Conservation (phyloP, 2,329 filamentous ascomycete genomes). For the Chaetomium globosum region DNA sequence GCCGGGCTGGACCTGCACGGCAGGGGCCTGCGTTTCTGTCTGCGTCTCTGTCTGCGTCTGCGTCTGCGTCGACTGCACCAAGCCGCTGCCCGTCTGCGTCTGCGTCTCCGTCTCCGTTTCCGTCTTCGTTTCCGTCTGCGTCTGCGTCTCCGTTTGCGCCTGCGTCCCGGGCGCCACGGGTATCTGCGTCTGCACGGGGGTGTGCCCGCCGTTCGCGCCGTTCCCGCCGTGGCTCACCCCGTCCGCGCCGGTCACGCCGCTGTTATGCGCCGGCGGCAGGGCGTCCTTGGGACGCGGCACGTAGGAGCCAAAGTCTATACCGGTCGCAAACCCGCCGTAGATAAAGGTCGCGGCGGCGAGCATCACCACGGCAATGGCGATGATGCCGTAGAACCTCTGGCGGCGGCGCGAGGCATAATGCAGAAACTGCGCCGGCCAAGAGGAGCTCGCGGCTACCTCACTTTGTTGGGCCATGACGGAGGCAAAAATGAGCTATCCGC, state of each 20-base stretch:
- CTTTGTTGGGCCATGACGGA: conserved; percentile 10
- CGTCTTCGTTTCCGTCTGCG: background rate
- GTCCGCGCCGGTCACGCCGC: background rate
- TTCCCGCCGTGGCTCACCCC: background rate
- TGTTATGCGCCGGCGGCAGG: background rate
- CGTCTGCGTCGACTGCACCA: background rate
- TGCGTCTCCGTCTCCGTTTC: background rate
- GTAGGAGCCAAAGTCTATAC: conserved; percentile 13
- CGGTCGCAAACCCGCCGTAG: conserved; percentile 21
- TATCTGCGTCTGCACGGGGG: background rate
- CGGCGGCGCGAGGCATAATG: conserved; percentile 17
- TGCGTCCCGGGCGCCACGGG: background rate
- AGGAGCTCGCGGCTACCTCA: conserved; percentile 9
- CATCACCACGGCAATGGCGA: conserved; percentile 12
- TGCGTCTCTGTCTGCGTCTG: conserved; percentile 4
- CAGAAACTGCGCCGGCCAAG: conserved; percentile 17
- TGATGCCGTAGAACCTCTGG: conserved; percentile 15
- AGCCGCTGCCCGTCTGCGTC: background rate
- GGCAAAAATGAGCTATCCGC: background rate
- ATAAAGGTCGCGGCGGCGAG: conserved; percentile 15
- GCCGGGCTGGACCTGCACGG: conserved; percentile 2
- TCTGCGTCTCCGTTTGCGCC: background rate
- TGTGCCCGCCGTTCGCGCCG: too few species aligned
- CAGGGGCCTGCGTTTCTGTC: conserved; percentile 1
- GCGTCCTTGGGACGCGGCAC: conserved; percentile 6